phyloP scores from a whole-genome alignment of 306 rosid species.

The Coriaria nepalensis region DNA sequence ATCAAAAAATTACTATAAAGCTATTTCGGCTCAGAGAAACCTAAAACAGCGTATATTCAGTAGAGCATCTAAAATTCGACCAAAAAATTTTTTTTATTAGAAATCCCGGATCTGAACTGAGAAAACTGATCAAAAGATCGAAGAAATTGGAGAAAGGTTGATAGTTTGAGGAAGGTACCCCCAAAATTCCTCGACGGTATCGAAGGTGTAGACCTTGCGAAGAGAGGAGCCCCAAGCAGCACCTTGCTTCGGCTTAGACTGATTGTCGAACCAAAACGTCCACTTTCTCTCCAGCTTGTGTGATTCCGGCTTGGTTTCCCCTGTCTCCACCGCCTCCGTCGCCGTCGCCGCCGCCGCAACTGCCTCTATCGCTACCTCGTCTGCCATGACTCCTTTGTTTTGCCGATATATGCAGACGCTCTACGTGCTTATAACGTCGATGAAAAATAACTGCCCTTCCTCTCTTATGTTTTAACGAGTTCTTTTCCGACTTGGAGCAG shows the following conservation, averaged over 20 bases:
- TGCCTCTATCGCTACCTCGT: slow-evolving; percentile 31
- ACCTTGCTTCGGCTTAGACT: slow-evolving; percentile 76
- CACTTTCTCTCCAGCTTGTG: slow-evolving; percentile 75
- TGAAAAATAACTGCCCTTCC: no score
- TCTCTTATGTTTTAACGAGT: no score
- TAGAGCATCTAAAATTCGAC: no score
- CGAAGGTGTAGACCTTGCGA: slow-evolving; percentile 63
- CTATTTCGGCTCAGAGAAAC: no score
- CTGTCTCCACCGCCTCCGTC: slow-evolving; percentile 3
- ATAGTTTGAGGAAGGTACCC: slow-evolving; percentile 26
- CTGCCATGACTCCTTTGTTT: slow-evolving; percentile 31
- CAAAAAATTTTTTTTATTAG: no score
- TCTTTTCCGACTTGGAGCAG: no score
- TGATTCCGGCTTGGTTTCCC: slow-evolving; percentile 12
- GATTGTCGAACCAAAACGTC: slow-evolving; percentile 94
- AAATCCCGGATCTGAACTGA: not conserved
- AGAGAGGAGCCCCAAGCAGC: slow-evolving; percentile 86
- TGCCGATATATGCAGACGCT: no score
- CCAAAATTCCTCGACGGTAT: slow-evolving; percentile 89
- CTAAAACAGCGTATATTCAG: no score
- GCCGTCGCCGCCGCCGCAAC: slow-evolving; percentile 15
- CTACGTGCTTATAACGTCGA: no score
- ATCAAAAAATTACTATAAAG: no score
- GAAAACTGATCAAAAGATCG: not conserved
- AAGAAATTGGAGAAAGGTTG: not conserved